These are phyloP conservation scores for Phaseolus coccineus DNA, from an alignment of 331 rosid genomes.

Conservation along the genomic window DNA sequence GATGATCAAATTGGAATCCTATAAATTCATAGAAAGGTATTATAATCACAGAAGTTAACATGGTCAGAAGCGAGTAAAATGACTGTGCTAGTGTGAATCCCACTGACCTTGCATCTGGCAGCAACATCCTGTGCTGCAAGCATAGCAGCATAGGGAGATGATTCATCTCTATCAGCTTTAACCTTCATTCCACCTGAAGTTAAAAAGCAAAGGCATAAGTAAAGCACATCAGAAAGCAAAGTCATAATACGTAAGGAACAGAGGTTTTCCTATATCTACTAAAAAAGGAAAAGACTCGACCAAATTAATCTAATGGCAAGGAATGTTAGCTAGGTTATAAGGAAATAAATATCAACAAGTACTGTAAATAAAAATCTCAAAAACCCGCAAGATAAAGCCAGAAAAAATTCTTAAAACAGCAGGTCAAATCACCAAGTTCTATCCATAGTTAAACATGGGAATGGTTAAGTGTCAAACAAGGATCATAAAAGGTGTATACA, in stretches of 20 bases:
- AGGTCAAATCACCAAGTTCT: not conserved
- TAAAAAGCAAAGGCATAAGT: not conserved
- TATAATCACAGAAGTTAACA: not conserved
- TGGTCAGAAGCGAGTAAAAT: no score
- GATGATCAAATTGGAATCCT: not conserved
- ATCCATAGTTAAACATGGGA: not conserved
- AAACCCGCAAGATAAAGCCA: not conserved
- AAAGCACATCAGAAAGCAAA: not conserved
- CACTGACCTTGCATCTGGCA: slow-evolving; percentile 81
- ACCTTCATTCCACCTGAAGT: slow-evolving; percentile 95
- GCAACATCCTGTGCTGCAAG: slow-evolving; percentile 99
- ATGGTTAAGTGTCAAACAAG: not conserved
- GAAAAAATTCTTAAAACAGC: not conserved
- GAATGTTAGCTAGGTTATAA: not conserved
- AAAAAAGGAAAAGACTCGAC: not conserved
- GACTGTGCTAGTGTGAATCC: not conserved
- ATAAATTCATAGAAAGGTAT: not conserved
- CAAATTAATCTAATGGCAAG: not conserved
- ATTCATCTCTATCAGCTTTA: slow-evolving; percentile 96
- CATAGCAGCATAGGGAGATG: slow-evolving; percentile 98
- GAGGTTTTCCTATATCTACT: not conserved
- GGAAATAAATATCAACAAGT: not conserved
- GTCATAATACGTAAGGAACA: not conserved
- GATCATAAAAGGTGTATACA: not conserved
- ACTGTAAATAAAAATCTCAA: not conserved